These are phyloP conservation scores for Biscogniauxia sp. DNA, from an alignment of 2,329 filamentous ascomycete species.

Conservation along the genomic window DNA sequence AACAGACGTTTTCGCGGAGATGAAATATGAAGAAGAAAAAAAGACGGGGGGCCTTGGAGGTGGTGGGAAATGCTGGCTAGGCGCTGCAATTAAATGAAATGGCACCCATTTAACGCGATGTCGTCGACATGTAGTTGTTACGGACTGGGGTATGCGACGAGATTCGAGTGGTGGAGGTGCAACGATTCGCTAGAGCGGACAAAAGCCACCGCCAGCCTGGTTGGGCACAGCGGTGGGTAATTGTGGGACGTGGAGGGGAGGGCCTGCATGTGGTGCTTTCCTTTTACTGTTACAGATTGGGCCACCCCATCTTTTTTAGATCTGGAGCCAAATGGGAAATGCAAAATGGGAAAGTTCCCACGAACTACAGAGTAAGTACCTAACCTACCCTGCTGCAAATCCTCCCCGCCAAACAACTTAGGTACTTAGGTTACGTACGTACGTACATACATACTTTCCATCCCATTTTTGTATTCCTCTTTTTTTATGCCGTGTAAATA, in stretches of 20 bases:
- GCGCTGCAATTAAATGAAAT: constrained; percentile 21
- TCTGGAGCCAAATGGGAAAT: neutral
- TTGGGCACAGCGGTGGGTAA: constrained; percentile 7
- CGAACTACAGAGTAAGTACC: neutral
- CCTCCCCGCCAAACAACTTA: no score
- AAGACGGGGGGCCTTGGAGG: constrained; percentile 1
- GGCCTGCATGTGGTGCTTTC: constrained; percentile 7
- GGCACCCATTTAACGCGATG: constrained; percentile 19
- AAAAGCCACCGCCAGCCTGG: no score
- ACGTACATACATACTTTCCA: no score
- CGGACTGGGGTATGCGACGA: constrained; percentile 15
- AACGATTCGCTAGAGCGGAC: constrained; percentile 11
- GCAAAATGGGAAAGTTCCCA: neutral
- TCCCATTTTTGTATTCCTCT: no score
- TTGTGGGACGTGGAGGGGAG: constrained; percentile 14
- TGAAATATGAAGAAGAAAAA: constrained; percentile 10
- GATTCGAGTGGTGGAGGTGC: constrained; percentile 26
- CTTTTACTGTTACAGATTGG: constrained; percentile 2
- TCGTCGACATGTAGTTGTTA: constrained; percentile 21
- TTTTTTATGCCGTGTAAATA: no score
- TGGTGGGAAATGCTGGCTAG: constrained; percentile 13
- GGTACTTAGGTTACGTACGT: no score
- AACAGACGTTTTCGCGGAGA: constrained; percentile 9
- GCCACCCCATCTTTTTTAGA: neutral
- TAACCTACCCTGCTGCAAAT: neutral